phyloP scores from a whole-genome alignment of 192 early-diverging fungal genomes.

The Backusella mclennaniae region DNA sequence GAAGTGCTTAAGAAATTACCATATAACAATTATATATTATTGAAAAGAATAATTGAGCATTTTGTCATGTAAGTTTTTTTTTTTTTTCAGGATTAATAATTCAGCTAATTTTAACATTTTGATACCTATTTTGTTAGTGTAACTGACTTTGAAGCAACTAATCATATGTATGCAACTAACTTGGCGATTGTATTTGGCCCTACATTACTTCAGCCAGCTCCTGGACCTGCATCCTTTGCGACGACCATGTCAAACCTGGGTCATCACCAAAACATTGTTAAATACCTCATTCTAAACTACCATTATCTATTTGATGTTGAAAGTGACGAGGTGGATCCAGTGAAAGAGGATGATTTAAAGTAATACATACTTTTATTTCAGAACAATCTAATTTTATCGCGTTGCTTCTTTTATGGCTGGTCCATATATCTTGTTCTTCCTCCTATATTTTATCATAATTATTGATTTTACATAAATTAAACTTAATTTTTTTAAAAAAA shows the following conservation, averaged over 20 bases:
- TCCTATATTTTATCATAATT: background rate
- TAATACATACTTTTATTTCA: background rate
- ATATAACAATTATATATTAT: slow-evolving; percentile 56
- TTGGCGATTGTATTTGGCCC: slow-evolving; percentile 97
- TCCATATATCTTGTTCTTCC: background rate
- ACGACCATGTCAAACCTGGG: slow-evolving; percentile 73
- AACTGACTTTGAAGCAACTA: slow-evolving; percentile 74
- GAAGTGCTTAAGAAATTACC: slow-evolving; percentile 64
- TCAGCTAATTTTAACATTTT: background rate
- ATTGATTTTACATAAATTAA: background rate
- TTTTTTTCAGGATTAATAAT: background rate
- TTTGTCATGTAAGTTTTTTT: slow-evolving; percentile 48
- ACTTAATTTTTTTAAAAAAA: background rate
- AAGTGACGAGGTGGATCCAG: slow-evolving; percentile 41
- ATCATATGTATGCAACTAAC: slow-evolving; percentile 90
- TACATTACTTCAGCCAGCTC: slow-evolving; percentile 71
- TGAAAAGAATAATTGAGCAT: slow-evolving; percentile 72
- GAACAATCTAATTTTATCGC: background rate
- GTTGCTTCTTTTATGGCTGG: background rate
- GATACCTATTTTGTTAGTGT: slow-evolving; percentile 36
- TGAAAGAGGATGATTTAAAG: background rate
- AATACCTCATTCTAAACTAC: slow-evolving; percentile 72
- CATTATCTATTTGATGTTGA: slow-evolving; percentile 78
- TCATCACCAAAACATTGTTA: slow-evolving; percentile 69
- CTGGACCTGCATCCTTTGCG: slow-evolving; percentile 57